Conservation (phyloP, 768 basidiomycete genomes). For the Kwoniella dejecticola region DNA sequence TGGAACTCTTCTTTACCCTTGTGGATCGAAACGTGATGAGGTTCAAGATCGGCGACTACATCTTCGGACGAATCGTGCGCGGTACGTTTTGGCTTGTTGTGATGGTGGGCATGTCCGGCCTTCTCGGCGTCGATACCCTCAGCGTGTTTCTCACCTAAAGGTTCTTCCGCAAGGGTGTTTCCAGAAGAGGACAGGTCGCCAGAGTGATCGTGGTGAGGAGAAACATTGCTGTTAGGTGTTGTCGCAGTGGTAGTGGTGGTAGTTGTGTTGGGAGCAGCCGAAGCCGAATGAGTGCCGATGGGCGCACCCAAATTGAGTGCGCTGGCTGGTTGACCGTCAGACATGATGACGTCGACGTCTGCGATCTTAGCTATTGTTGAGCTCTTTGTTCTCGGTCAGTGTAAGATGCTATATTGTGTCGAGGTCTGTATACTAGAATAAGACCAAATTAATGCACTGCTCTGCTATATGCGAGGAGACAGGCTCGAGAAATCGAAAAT, state of each 20-base stretch:
- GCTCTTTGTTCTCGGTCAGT: neutral
- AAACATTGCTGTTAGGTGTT: neutral
- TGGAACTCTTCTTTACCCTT: conserved; percentile 43
- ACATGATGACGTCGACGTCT: conserved; percentile 14
- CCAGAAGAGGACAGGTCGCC: conserved; percentile 21
- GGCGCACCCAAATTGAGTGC: conserved; percentile 18
- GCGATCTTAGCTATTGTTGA: neutral
- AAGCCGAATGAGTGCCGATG: conserved; percentile 8
- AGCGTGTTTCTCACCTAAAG: conserved; percentile 11
- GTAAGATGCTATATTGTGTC: no score
- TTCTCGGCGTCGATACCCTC: conserved; percentile 4
- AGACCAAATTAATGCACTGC: neutral
- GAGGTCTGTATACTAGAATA: no score
- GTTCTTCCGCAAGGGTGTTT: conserved; percentile 22
- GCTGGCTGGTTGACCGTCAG: conserved; percentile 6
- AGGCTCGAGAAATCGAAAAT: conserved; percentile 1
- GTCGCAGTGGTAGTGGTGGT: conserved; percentile 1
- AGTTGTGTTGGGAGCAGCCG: neutral
- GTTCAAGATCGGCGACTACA: conserved; percentile 43
- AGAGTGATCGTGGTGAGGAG: conserved; percentile 7
- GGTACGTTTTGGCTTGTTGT: conserved; percentile 20
- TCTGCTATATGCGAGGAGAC: neutral
- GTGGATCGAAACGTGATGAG: conserved; percentile 37
- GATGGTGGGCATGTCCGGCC: neutral
- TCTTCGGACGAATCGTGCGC: conserved; percentile 36